A percentile compares a stretch with the other conserved stretches of the same genome.
Conservation (phyloP, 495 filamentous ascomycete genomes). For the Aspergillus indologenus region DNA sequence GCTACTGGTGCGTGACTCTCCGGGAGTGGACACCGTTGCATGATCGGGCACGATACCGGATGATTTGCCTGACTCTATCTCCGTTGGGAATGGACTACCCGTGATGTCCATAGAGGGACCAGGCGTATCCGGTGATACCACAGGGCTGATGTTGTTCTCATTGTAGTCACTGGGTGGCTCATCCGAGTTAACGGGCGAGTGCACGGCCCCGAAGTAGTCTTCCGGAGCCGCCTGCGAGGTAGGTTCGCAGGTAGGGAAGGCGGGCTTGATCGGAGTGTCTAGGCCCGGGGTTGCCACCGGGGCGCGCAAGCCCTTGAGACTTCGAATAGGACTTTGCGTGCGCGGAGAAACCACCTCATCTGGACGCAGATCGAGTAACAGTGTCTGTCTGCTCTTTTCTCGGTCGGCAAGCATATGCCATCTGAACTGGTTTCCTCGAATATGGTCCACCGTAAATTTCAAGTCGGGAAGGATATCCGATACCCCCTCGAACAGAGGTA, state of each 20-base stretch:
- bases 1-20: slow-evolving; percentile 13
- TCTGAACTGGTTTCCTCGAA: slow-evolving; percentile 65
- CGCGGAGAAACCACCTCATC: slow-evolving; percentile 37
- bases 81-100: slow-evolving; percentile 22
- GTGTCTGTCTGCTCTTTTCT: slow-evolving; percentile 34
- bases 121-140: slow-evolving; percentile 39
- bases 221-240: slow-evolving; percentile 1
- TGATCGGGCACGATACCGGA: slow-evolving; percentile 37
- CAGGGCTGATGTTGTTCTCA: slow-evolving; percentile 38
- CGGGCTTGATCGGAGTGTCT: slow-evolving; percentile 8
- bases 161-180: slow-evolving; percentile 25
- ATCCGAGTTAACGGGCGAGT: slow-evolving; percentile 17
- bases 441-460: slow-evolving; percentile 76
- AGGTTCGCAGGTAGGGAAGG: slow-evolving; percentile 10
- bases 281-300: slow-evolving; percentile 6
- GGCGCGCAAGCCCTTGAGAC: slow-evolving; percentile 9
- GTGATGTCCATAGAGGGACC: slow-evolving; percentile 44
- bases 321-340: slow-evolving; percentile 33
- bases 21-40: slow-evolving; percentile 29
- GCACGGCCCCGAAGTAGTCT: slow-evolving; percentile 23
- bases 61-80: slow-evolving; percentile 34
- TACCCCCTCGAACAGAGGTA: slow-evolving; percentile 83
- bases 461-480: slow-evolving; percentile 80
- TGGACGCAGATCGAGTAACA: slow-evolving; percentile 22
- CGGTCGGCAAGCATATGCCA: slow-evolving; percentile 69